Percentiles rank a stretch among this genome's conserved stretches.
These are phyloP conservation scores for Tetradesmus lagerheimii DNA, from an alignment of 139 green algal genomes.

Conservation along the genomic window DNA sequence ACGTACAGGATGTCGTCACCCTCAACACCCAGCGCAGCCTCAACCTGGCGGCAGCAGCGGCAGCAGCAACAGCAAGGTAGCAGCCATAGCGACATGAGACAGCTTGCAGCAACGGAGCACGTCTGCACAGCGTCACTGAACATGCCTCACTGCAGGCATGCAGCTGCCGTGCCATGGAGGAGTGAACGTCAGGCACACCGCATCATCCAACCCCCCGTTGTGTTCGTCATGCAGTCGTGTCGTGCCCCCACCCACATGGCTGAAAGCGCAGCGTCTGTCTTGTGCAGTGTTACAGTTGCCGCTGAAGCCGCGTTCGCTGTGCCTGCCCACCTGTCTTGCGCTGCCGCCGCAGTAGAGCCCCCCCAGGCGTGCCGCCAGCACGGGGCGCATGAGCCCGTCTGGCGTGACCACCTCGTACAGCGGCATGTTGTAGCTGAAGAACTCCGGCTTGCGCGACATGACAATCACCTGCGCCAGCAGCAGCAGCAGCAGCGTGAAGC, in stretches of 20 bases:
- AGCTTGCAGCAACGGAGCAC: background rate
- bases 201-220: background rate
- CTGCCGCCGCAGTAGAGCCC: conserved; percentile 94
- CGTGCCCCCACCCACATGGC: too few species aligned
- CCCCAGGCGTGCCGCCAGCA: conserved; percentile 70
- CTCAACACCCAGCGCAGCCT: conserved; percentile 88
- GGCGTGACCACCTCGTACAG: conserved; percentile 94
- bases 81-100: too few species aligned
- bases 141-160: background rate
- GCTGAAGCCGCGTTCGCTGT: background rate
- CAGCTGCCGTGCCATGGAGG: background rate
- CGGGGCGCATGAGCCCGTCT: conserved; percentile 94
- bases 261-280: too few species aligned
- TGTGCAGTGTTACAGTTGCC: too few species aligned
- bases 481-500: background rate
- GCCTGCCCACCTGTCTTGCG: conserved; percentile 29
- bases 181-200: background rate
- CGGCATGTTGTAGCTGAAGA: conserved; percentile 89
- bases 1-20: conserved; percentile 97
- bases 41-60: conserved; percentile 73
- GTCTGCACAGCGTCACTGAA: background rate
- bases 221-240: background rate
- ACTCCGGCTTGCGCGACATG: conserved; percentile 93
- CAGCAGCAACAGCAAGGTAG: background rate
- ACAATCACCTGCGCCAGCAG: conserved; percentile 84